Evolutionary conservation across 179 eudicot genomes (phyloP), one percentile per base, ranked within the genome.

Genomic region (Dionaea muscipula): DNA sequence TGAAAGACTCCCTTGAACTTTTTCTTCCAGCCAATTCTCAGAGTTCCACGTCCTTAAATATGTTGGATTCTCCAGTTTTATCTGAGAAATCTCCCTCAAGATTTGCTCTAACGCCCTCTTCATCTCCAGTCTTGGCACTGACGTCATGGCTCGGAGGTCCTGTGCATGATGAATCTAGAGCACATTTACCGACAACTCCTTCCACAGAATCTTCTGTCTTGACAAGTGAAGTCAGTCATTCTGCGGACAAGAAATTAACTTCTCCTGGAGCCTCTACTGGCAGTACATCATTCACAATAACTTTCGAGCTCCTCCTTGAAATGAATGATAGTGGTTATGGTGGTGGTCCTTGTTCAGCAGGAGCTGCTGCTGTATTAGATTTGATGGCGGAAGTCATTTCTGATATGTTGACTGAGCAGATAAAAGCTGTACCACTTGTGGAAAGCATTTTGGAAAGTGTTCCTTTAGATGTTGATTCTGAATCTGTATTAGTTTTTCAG

Each of bases 341-440:
- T 12, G 94, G 96, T 57, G 99, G 99, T 61, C 94, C 99, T 15
- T 89, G 95, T 69, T 79, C 90, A 62, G 99, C 95, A 11, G 99
- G 88, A 61, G 99, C 99, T 46, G 80, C 84, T 63, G 99, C 99
- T 55, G 84, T 89, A 61, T 59, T 89, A 49, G 99, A 94, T 83
- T 89, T 83, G 55, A 56, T 89, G 74, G 99, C 96, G 16, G 99
- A 83, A 72, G 94, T 85, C 58, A 81, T 94, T 46, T 83, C 99
- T 50, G 90, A 82, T 68, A 67, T 85, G 58, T 66, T 85, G 50
- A 89, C 99, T 17, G 96, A 94, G 72, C 96, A 94, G 69, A 59
- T 83, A 60, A 89, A 94, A 77, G 89, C 94, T 58, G 82, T 82
- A 45, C 83, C 77, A 6, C 49, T 74, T 40, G 63, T 85, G 41